Evolutionary conservation across 768 basidiomycete species (phyloP).

Genomic region (Coprinellus aureogranulatus): DNA sequence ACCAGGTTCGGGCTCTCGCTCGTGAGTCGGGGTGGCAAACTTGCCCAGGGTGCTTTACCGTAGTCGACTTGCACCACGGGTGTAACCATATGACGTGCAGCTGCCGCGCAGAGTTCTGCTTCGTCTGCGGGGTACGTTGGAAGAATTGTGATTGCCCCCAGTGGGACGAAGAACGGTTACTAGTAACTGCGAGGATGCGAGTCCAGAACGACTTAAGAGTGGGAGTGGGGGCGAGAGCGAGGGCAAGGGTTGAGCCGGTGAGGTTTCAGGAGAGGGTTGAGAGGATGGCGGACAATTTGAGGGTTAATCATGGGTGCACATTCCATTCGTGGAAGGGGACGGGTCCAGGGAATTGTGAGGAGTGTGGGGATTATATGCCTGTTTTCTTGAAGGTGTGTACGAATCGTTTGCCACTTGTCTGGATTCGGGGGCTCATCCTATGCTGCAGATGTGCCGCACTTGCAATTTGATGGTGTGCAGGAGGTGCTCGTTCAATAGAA

Average conservation of each 20-base stretch:
- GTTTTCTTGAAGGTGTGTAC: constrained; percentile 52
- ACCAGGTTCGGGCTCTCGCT: constrained; percentile 46
- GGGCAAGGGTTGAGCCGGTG: constrained; percentile 26
- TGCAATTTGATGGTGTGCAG: constrained; percentile 14
- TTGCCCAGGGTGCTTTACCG: constrained; percentile 54
- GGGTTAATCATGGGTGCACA: constrained; percentile 54
- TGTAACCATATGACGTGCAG: constrained; percentile 69
- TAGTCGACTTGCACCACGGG: constrained; percentile 56
- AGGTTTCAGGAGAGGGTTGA: constrained; percentile 30
- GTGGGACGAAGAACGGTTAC: constrained; percentile 55
- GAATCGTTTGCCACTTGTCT: neutral
- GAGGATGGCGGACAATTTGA: constrained; percentile 34
- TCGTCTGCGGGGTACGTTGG: constrained; percentile 61
- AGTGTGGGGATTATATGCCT: constrained; percentile 39
- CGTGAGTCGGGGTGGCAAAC: constrained; percentile 53
- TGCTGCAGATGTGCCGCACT: constrained; percentile 11
- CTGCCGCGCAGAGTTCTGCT: constrained; percentile 60
- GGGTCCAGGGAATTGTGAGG: constrained; percentile 47
- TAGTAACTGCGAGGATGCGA: constrained; percentile 42
- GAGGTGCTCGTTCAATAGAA: constrained; percentile 15
- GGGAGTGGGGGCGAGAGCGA: constrained; percentile 11
- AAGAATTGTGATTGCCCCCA: constrained; percentile 59
- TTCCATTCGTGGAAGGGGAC: constrained; percentile 40
- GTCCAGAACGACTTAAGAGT: constrained; percentile 42
- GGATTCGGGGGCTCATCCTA: neutral